Evolutionary conservation across 2,329 filamentous ascomycete genomes (phyloP), one percentile per base, ranked within the genome.

Genomic region (Colletotrichum eremochloae): DNA sequence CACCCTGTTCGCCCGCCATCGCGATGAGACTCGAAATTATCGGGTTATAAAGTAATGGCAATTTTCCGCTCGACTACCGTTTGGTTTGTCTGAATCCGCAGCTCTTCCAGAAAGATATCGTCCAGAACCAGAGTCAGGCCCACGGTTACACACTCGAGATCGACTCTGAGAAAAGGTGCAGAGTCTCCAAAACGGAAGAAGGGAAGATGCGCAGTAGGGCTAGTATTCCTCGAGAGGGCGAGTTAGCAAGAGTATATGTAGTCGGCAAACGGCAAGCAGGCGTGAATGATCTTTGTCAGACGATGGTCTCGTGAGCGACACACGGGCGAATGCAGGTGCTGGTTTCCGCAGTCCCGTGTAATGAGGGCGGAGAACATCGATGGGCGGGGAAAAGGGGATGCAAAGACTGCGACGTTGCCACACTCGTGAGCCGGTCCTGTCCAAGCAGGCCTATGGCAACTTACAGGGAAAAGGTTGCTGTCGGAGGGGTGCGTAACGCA

Each of bases 1-100:
- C 82, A 64, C 83, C 83, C 79, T 88, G 86, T 74, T 88, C 84
- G 74, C 81, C 82, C 79, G 85, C 81, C 77, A 82, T 85, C 29
- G 36, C 71, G 20, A 31, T 38, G 31, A 60, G 20, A 15, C 50
- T 67, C 58, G 18, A n/a, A 8, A 20, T 33, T 20, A 20, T 36
- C 9, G 53, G 29, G 48, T 64, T n/a, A 29, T 9, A 14, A 40
- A 2, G 14, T 40, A 2, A 6, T 48, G n/a, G n/a, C 15, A 18
- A 11, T 15, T 36, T 24, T 15, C 29, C 29, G 29, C 38, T 57
- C 33, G 7, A 56, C 36, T 53, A 24, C 15, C 36, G 15, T 50
- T n/a, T 24, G 11, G 15, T 36, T 40, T 7, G 36, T 40, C 46
- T 24, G 31, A 42, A 42, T 24, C 15, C 42, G 48, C 40, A 38